phyloP scores from a whole-genome alignment of 305 asterid genomes.

The Petunia hybrid region DNA sequence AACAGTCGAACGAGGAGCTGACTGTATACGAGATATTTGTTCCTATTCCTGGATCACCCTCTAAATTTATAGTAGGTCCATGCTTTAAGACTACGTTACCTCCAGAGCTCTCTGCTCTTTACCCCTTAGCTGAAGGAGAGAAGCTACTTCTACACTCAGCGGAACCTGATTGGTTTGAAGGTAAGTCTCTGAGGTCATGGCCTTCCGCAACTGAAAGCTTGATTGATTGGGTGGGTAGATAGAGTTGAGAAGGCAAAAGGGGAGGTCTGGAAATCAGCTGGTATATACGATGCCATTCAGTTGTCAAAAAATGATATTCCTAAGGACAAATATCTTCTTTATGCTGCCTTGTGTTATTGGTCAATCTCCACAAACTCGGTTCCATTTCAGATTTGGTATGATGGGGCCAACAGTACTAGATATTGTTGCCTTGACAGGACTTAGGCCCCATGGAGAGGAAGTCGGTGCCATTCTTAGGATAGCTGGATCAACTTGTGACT shows the following conservation, averaged over 20 bases:
- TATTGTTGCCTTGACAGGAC: constrained; percentile 24
- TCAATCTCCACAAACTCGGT: background rate
- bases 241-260: background rate
- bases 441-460: constrained; percentile 19
- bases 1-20: constrained; percentile 8
- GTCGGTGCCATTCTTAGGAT: background rate
- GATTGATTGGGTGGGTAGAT: constrained; percentile 14
- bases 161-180: background rate
- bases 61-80: constrained; percentile 22
- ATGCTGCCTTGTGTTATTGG: constrained; percentile 14
- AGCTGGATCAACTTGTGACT: background rate
- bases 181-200: background rate
- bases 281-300: constrained; percentile 16
- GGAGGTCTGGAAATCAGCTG: background rate
- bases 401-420: background rate
- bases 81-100: background rate
- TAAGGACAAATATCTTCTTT: constrained; percentile 11
- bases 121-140: constrained; percentile 23
- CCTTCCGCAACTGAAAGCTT: background rate
- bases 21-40: constrained; percentile 19
- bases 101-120: constrained; percentile 9
- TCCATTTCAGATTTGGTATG: constrained; percentile 20
- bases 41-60: background rate
- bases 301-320: background rate
- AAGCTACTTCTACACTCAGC: constrained; percentile 10